Evolutionary conservation across 176 grass and related monocot species (phyloP), one percentile per base, ranked within the genome.

Genomic region (Oryza meyeriana): DNA sequence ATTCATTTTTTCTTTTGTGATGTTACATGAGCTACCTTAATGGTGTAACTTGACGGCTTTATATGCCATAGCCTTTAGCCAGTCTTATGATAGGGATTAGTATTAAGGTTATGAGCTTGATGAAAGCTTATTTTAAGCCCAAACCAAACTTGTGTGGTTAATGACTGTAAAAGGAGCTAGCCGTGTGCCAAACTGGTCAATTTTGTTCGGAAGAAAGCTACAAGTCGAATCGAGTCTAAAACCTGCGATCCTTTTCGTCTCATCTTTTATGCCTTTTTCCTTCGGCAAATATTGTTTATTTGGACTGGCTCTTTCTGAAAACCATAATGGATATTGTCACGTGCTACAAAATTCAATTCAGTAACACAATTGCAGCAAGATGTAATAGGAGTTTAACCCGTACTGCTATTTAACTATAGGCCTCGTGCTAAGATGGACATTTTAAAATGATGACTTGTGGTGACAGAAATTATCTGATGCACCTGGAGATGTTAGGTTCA

Each of bases 181-280:
- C 20, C 50, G 50, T 55, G 50, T 1, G 18, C 20, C 20, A n/a
- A 4, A 22, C 41, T 27, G 40, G 87, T 89, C 82, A 81, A 71
- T 76, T 89, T 55, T 89, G 77, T 57, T 39, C 13, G 40, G 87
- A 55, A 65, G 41, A 65, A 77, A 71, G 76, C 70, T 31, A 64
- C 25, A 18, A 16, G 13, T 75, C 33, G 38, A 69, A 80, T 25
- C 48, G 27, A 10, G 70, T 85, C 81, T 66, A 63, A 81, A 85
- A 66, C 72, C 0, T 13, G 20, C 22, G 4, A 12, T 57, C 55
- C 32, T 40, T 81, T 81, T 35, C 22, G 40, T 69, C 77, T 62
- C 64, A 4, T 75, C 30, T 52, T 50, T 24, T 64, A 33, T 48
- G 63, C 57, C 32, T 32, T 57, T 70, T 10, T 24, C 22, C 42